A percentile compares a stretch with the other conserved stretches of the same genome.
Evolutionary conservation across 306 rosid genomes (phyloP).

Genomic region (Castanospermum australe): DNA sequence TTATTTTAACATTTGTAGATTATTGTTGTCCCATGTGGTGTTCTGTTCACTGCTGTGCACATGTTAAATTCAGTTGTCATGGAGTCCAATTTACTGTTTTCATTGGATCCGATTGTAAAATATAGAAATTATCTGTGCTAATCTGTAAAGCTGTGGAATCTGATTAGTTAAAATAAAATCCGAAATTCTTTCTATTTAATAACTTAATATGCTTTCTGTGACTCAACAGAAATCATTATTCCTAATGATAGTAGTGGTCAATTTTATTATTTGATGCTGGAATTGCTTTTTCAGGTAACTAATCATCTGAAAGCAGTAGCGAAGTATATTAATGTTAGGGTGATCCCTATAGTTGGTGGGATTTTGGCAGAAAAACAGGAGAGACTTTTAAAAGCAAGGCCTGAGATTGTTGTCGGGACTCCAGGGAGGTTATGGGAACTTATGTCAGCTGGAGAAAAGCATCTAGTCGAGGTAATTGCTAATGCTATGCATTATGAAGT

Average conservation of each 20-base stretch:
- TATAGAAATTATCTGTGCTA: neutral
- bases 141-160: neutral
- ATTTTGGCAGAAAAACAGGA: conserved; percentile 91
- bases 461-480: conserved; percentile 76
- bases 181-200: neutral
- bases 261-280: conserved; percentile 5
- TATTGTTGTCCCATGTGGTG: neutral
- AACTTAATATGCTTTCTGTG: neutral
- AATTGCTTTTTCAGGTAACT: conserved; percentile 58
- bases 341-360: conserved; percentile 92
- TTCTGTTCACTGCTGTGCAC: neutral
- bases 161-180: neutral
- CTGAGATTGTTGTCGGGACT: conserved; percentile 93
- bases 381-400: conserved; percentile 73
- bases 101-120: neutral
- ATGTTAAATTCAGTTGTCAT: neutral
- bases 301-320: conserved; percentile 82
- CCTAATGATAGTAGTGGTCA: neutral
- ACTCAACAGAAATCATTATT: neutral
- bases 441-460: conserved; percentile 83
- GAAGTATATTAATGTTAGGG: conserved; percentile 59
- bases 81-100: neutral
- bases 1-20: neutral
- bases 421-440: conserved; percentile 99
- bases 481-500: neutral